Percentiles rank a stretch among this genome's conserved stretches.
These are phyloP conservation scores for Colletotrichum camelliae DNA, from an alignment of 2,329 filamentous ascomycete species.

Conservation along the genomic window DNA sequence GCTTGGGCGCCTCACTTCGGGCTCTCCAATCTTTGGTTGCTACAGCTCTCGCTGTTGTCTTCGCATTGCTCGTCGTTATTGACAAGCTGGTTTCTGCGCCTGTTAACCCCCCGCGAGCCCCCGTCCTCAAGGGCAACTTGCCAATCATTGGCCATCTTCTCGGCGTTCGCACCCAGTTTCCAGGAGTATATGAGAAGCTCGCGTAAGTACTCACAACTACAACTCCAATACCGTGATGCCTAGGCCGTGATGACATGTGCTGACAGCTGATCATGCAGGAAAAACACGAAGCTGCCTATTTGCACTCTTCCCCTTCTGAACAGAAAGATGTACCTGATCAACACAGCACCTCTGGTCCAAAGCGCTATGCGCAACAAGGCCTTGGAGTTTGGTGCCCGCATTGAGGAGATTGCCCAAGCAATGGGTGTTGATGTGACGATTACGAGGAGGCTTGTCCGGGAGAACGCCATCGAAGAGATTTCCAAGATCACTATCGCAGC, in stretches of 20 bases:
- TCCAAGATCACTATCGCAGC: slow-evolving; percentile 35
- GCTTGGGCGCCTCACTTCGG: background rate
- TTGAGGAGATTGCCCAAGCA: slow-evolving; percentile 34
- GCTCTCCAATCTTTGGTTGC: background rate
- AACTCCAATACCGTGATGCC: background rate
- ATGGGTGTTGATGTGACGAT: slow-evolving; percentile 30
- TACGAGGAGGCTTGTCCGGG: slow-evolving; percentile 40
- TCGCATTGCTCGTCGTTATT: background rate
- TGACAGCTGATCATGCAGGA: slow-evolving; percentile 16
- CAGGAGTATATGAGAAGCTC: slow-evolving; percentile 40
- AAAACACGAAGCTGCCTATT: slow-evolving; percentile 34
- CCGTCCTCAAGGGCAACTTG: slow-evolving; percentile 41
- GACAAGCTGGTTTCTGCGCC: slow-evolving; percentile 3
- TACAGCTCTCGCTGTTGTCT: background rate
- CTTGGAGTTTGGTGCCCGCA: slow-evolving; percentile 45
- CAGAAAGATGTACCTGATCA: slow-evolving; percentile 49
- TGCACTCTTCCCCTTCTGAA: slow-evolving; percentile 50
- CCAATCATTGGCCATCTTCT: slow-evolving; percentile 53
- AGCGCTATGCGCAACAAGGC: slow-evolving; percentile 41
- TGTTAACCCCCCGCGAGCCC: slow-evolving; percentile 46
- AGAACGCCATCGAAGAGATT: slow-evolving; percentile 30
- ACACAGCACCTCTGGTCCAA: slow-evolving; percentile 43
- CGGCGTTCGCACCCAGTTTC: slow-evolving; percentile 40
- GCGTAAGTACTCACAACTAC: slow-evolving; percentile 32
- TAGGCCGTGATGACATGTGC: background rate